Evolutionary conservation across 805 yeast genomes (phyloP), one percentile per base, ranked within the genome.

Genomic region (Metschnikowia aberdeeniae): DNA sequence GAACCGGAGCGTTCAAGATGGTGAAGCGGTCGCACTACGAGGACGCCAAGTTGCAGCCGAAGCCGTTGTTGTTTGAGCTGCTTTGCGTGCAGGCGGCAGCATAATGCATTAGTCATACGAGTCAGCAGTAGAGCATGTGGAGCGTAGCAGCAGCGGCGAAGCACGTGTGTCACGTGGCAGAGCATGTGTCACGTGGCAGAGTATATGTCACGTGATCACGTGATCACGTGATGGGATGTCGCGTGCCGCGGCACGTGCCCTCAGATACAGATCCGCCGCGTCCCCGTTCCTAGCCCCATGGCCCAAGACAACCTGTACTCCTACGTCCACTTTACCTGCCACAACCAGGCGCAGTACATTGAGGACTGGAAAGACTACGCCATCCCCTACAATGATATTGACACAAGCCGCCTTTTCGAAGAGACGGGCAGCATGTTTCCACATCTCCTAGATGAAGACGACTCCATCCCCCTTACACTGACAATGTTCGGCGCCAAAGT

Each of bases 1-100:
- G 99, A 63, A 93, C 99, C 1, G 99, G 99, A 54, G 84, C 98
- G 0, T 90, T 93, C 76, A 86, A 89, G 62, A 73, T 93, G 55
- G 86, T 86, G 7, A 81, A 83, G 50, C 72, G 77, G 39, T 77
- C 81, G 5, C 67, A 72, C 35, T 64, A 73, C 34, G 68, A 67
- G 20, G 68, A 67, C 31, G 66, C 64, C 24, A 76, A 70, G 34
- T 64, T 81, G 57, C 59, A 57, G 36, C 55, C 53, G 14, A 76
- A 69, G 53, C 72, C 72, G 20, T 63, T 79, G 4, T 55, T 77
- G 52, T 78, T 78, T 56, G 83, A 78, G 51, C 64, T 59, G 42
- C 53, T 75, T 42, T 73, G 75, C 51, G 48, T 52, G 6, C 35
- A 48, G 3, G 51, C 45, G 10, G 47, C 44, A 7, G 55, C 54